These are phyloP conservation scores for Dactylonectria macrodidyma DNA, from an alignment of 2,329 filamentous ascomycete genomes.

Conservation along the genomic window DNA sequence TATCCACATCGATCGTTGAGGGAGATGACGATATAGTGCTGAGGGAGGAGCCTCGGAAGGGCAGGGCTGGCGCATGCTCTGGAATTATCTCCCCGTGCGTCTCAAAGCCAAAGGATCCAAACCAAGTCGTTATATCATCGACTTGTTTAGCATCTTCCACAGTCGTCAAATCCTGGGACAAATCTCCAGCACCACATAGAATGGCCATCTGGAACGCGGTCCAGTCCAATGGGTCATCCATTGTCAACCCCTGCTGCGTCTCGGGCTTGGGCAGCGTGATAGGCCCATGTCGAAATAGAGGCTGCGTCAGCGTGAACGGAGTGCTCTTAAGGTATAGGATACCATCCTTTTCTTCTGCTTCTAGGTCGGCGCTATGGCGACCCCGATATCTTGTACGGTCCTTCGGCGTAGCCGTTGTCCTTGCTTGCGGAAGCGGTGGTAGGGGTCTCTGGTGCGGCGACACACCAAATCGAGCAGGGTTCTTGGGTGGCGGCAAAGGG, in stretches of 20 bases:
- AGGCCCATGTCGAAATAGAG: constrained; percentile 68
- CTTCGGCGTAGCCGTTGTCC: constrained; percentile 31
- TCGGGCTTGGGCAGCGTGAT: constrained; percentile 67
- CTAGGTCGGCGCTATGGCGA: constrained; percentile 29
- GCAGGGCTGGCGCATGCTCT: constrained; percentile 38
- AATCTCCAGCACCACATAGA: constrained; percentile 68
- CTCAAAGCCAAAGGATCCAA: constrained; percentile 64
- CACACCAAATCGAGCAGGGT: constrained; percentile 35
- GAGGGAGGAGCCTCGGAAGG: constrained; percentile 41
- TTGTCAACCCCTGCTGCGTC: constrained; percentile 53
- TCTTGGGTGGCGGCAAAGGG: constrained; percentile 42
- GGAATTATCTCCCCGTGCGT: constrained; percentile 57
- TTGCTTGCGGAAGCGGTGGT: constrained; percentile 46
- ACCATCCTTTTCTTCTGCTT: constrained; percentile 58
- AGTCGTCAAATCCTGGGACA: constrained; percentile 59
- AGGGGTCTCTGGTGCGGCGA: constrained; percentile 30
- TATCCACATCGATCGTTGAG: constrained; percentile 50
- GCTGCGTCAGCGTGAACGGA: constrained; percentile 64
- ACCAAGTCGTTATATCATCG: constrained; percentile 66
- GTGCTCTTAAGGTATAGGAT: constrained; percentile 65
- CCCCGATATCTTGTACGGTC: constrained; percentile 19
- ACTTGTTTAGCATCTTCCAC: constrained; percentile 62
- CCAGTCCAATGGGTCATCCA: constrained; percentile 71
- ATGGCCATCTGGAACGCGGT: constrained; percentile 77
- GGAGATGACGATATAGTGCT: constrained; percentile 48